Conservation (phyloP, 192 early-diverging fungal species). For the Piromyces finnis region DNA sequence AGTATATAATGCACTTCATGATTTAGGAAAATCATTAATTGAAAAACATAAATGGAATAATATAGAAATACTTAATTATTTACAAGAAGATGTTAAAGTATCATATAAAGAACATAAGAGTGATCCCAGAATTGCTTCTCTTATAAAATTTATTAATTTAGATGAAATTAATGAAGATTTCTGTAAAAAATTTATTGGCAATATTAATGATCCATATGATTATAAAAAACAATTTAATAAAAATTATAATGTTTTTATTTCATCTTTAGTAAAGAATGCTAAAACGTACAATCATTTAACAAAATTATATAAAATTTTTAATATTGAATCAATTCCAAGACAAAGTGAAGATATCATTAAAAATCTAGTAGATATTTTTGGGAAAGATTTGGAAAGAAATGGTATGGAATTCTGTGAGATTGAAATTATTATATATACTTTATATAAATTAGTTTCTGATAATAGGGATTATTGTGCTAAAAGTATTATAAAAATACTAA, state of each 20-base stretch:
- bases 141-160: not conserved
- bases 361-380: not conserved
- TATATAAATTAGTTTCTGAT: not conserved
- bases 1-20: not conserved
- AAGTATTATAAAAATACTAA: not conserved
- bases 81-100: not conserved
- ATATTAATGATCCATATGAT: not conserved
- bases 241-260: not conserved
- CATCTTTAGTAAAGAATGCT: not conserved
- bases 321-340: not conserved
- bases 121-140: not conserved
- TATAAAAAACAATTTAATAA: not conserved
- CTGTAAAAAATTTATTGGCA: not conserved
- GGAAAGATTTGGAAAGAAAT: not conserved
- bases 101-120: not conserved
- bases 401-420: not conserved
- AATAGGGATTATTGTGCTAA: not conserved
- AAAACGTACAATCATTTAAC: not conserved
- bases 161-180: not conserved
- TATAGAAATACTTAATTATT: not conserved
- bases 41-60: not conserved
- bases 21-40: not conserved
- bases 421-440: accelerated
- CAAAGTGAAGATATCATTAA: not conserved
- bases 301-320: not conserved